Base-by-base conservation (phyloP, 2,329 filamentous ascomycete species). In the Dactylellina cionopaga region DNA sequence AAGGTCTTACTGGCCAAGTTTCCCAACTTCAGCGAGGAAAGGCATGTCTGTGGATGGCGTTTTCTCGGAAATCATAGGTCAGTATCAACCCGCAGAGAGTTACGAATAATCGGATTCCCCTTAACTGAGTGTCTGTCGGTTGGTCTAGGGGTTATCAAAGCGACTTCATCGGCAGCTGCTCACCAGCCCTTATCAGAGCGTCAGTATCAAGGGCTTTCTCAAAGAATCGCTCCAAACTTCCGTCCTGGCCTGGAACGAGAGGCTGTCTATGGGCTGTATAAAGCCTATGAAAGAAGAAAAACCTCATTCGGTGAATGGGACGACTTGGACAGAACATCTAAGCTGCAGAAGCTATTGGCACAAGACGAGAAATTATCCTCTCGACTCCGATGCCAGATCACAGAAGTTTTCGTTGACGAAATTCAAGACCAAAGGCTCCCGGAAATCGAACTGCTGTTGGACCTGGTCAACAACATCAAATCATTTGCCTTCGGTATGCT, bases 321-420 rank as follows among this genome's bases (percentile, higher is more conserved):
- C n/a, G 62, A 59, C 9, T 11, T 68, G n/a, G 62, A 68, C 25
- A 49, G 54, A 49, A 52, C 43, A 2, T 15, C 17, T 7, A 52
- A 51, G 15, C 15, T 68, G 29, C 62, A 24, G 15, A 58, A 13
- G 5, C 13, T 58, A 17, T n/a, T 51, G 4, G 43, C 35, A 33
- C 17, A 17, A 15, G 43, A 51, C 10, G 19, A 29, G 13, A 62
- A 51, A 13, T 3, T 62, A 3, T 49, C 46, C 1, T 29, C 29
- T 3, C 29, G 11, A 9, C n/a, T 68, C 11, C 51, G 44, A 47
- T 24, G 24, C 1, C 41, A 33, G 19, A 58, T 68, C 25, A 58
- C 62, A 22, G 62, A 68, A 29, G 54, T 68, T 25, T 68, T 58
- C n/a, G 51, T 68, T 10, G 62, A 68, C 11, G 62, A 68, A 29